Evolutionary conservation across 306 rosid species (phyloP).

Genomic region (Quercus gilva): DNA sequence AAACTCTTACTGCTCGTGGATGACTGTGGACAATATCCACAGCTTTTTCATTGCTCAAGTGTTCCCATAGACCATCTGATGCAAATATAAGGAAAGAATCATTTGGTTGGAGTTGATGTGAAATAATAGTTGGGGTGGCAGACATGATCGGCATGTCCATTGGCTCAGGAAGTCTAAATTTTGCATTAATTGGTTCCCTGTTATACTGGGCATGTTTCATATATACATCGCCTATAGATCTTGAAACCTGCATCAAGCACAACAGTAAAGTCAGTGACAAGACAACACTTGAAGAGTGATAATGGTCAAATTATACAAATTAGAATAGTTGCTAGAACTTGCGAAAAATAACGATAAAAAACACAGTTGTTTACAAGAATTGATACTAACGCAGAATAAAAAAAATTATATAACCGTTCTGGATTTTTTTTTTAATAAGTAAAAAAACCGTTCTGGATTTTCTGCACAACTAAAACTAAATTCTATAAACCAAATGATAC

Average conservation of each 20-base stretch:
- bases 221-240: constrained; percentile 87
- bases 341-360: neutral
- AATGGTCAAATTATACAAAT: constrained; percentile 4
- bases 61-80: constrained; percentile 98
- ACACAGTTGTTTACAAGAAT: neutral
- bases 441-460: neutral
- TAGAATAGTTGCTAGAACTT: constrained; percentile 16
- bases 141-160: constrained; percentile 75
- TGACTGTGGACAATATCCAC: constrained; percentile 80
- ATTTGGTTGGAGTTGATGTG: constrained; percentile 77
- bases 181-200: constrained; percentile 61
- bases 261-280: constrained; percentile 11
- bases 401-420: neutral
- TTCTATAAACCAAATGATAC: neutral
- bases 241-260: constrained; percentile 75
- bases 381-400: neutral
- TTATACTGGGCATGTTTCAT: constrained; percentile 79
- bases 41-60: constrained; percentile 81
- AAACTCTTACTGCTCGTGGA: constrained; percentile 64
- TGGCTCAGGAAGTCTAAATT: constrained; percentile 89
- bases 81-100: constrained; percentile 98
- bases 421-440: neutral
- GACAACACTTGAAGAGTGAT: neutral
- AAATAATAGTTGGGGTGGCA: constrained; percentile 71
- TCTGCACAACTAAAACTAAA: neutral